phyloP scores from a whole-genome alignment of 78 protist genomes.

The Cavenderia fasciculata region DNA sequence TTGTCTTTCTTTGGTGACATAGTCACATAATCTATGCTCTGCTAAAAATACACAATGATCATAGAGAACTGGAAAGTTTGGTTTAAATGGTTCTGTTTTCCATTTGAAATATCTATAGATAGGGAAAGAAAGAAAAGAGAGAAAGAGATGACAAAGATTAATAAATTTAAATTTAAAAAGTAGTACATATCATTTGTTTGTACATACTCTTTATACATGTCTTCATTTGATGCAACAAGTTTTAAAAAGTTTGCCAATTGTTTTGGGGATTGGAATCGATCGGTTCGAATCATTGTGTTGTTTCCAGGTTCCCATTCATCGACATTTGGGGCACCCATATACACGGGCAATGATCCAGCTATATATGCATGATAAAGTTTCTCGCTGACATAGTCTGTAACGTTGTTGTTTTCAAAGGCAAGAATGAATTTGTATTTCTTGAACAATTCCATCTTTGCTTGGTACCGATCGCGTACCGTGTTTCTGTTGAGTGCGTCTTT shows the following conservation, averaged over 20 bases:
- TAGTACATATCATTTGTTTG: too few relatives aligned
- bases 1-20: constrained; percentile 1
- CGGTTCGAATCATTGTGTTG: constrained; percentile 5
- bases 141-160: too few relatives aligned
- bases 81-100: constrained; percentile 9
- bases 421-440: constrained; percentile 18
- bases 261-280: constrained; percentile 19
- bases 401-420: constrained; percentile 55
- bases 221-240: neutral
- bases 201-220: too few relatives aligned
- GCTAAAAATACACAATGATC: constrained; percentile 30
- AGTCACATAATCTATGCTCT: constrained; percentile 18
- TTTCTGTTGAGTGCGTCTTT: constrained; percentile 20
- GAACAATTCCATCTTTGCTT: constrained; percentile 12
- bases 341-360: constrained; percentile 24
- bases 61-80: neutral
- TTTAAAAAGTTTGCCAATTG: constrained; percentile 1
- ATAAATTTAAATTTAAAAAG: too few relatives aligned
- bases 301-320: constrained; percentile 51
- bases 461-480: constrained; percentile 4
- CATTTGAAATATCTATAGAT: constrained; percentile 27
- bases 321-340: constrained; percentile 35
- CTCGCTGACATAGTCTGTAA: constrained; percentile 45
- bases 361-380: constrained; percentile 26
- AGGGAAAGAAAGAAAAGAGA: too few relatives aligned